phyloP scores from a whole-genome alignment of 2,329 filamentous ascomycete genomes.

The Pseudogymnoascus sp. region DNA sequence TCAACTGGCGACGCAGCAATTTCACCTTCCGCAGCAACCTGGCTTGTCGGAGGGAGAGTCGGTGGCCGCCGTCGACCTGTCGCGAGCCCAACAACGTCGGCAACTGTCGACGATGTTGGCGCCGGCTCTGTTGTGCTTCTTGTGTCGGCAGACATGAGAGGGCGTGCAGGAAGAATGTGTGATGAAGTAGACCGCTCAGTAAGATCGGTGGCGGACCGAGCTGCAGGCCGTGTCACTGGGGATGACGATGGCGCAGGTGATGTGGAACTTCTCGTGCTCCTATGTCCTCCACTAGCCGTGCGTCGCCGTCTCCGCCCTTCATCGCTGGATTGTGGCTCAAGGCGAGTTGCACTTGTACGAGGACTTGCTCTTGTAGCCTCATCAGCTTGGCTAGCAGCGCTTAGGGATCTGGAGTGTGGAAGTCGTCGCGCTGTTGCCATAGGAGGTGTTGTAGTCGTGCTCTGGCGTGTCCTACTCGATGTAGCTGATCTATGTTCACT shows the following conservation, averaged over 20 bases:
- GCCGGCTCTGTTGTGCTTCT: slow-evolving; percentile 16
- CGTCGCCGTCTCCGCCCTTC: slow-evolving; percentile 40
- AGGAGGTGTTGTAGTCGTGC: slow-evolving; percentile 11
- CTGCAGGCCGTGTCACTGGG: slow-evolving; percentile 39
- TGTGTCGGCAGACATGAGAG: slow-evolving; percentile 14
- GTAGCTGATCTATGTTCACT: slow-evolving; percentile 11
- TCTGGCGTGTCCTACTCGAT: not conserved
- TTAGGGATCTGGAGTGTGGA: slow-evolving; percentile 39
- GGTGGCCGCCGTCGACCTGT: not conserved
- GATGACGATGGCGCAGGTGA: slow-evolving; percentile 36
- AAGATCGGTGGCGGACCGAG: slow-evolving; percentile 60
- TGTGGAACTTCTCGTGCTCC: slow-evolving; percentile 42
- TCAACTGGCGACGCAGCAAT: not conserved
- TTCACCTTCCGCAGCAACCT: not conserved
- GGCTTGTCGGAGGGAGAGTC: not conserved
- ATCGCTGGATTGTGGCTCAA: slow-evolving; percentile 42
- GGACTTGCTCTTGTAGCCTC: slow-evolving; percentile 42
- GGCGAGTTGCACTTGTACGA: slow-evolving; percentile 36
- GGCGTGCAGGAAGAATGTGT: slow-evolving; percentile 15
- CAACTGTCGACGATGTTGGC: not conserved
- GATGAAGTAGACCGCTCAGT: slow-evolving; percentile 31
- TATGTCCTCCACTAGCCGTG: slow-evolving; percentile 39
- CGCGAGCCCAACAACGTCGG: slow-evolving; percentile 1
- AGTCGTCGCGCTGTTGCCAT: slow-evolving; percentile 23
- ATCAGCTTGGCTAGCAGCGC: slow-evolving; percentile 36